Evolutionary conservation across 2,329 filamentous ascomycete genomes (phyloP).

Genomic region (Chaetomium sp.): DNA sequence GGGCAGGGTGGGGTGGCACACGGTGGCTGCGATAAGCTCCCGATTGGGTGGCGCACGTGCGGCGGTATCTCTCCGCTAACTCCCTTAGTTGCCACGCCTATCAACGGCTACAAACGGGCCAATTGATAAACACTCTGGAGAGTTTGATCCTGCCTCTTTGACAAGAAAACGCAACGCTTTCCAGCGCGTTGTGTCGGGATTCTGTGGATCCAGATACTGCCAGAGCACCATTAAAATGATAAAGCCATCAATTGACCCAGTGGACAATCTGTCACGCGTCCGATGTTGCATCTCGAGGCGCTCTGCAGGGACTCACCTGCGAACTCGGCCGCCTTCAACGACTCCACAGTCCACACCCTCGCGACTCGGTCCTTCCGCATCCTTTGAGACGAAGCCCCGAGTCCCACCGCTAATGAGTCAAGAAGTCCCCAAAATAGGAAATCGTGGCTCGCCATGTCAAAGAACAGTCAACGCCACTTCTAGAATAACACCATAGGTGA

Average conservation of each 20-base stretch:
- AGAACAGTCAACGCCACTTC: slow-evolving; percentile 1
- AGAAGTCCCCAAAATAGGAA: slow-evolving; percentile 4
- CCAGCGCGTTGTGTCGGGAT: slow-evolving; percentile 30
- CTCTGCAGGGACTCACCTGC: slow-evolving; percentile 1
- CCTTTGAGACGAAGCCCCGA: neutral
- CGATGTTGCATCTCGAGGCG: neutral
- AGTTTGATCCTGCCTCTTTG: slow-evolving; percentile 24
- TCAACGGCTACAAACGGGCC: slow-evolving; percentile 36
- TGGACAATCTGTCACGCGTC: slow-evolving; percentile 15
- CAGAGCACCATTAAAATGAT: slow-evolving; percentile 20
- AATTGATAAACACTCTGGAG: slow-evolving; percentile 24
- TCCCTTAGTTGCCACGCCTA: slow-evolving; percentile 36
- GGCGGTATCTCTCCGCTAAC: slow-evolving; percentile 3
- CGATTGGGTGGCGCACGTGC: slow-evolving; percentile 23
- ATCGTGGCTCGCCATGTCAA: neutral
- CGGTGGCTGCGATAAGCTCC: slow-evolving; percentile 13
- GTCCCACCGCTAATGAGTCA: slow-evolving; percentile 29
- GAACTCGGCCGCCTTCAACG: slow-evolving; percentile 5
- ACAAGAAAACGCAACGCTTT: slow-evolving; percentile 25
- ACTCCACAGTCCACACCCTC: slow-evolving; percentile 23
- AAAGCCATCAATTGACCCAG: slow-evolving; percentile 22
- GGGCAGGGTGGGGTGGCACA: neutral
- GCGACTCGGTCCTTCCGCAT: slow-evolving; percentile 20
- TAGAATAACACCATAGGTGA: neutral
- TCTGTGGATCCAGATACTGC: slow-evolving; percentile 18